Base-by-base conservation (phyloP, 768 basidiomycete genomes). In the Suillus americanus region DNA sequence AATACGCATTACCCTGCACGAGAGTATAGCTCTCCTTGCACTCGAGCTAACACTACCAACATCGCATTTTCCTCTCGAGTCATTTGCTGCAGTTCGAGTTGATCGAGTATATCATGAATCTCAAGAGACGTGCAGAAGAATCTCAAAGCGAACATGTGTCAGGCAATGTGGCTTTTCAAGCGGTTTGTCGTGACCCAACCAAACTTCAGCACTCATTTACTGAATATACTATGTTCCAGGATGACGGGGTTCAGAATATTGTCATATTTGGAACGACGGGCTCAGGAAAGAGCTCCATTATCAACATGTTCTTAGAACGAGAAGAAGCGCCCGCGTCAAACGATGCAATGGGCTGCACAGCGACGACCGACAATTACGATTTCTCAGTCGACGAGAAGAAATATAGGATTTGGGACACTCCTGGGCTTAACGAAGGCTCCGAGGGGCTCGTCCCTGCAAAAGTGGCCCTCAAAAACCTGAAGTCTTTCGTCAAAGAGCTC, bases 381-480 rank as follows among this genome's bases (percentile, higher is more conserved):
- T 65, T 75, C 66, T 67, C 69, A 5, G 62, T 74, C 62, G 72
- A 74, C 62, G 71, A 69, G 5, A 73, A 69, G 45, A 62, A 66
- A 50, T 74, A 75, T 62, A 71, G 74, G 23, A 73, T 74, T 56
- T 72, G 75, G 61, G 73, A 74, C 50, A 71, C 74, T 0, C 73
- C 73, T 30, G 73, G 73, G 25, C 64, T 78, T 23, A 66, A 71
- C 30, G 72, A 73, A 38, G 70, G 68, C 2, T 57, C 62, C 10
- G 28, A 69, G 5, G 75, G 69, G 23, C 67, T 57, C 2, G 71
- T 72, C 13, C 67, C 73, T 25, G 65, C 73, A 2, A 67, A 70
- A 55, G 66, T 66, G 37, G 77, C 70, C 30, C 66, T 76, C 43
- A 62, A 60, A 16, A 65, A 76, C 56, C 68, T 83, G 56, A 53